Base-by-base conservation (phyloP, 148 eudicot genomes). In the Chenopodium berlandieri region DNA sequence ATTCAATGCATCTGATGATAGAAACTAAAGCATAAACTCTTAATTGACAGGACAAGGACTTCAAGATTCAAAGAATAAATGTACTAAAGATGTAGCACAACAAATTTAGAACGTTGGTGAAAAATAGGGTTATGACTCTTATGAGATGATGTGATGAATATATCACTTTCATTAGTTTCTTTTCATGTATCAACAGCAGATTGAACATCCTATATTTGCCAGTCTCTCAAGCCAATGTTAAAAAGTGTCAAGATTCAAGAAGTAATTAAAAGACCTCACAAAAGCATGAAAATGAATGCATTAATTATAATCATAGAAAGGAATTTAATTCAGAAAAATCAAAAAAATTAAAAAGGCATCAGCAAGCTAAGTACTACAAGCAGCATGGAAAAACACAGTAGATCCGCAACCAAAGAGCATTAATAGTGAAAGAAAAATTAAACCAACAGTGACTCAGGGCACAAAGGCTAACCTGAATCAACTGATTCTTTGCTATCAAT, bases 401-500 rank as follows among this genome's bases (percentile, higher is more conserved):
- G 30, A 72, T 6, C 20, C 9, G 60, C 76, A 73, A 47, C 34
- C 54, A 73, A 73, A 73, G 50, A n/a, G 32, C 76, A 71, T 71
- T 2, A 20, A 25, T 0, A 48, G 31, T 40, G 14, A 27, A 12
- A 27, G 56, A 2, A 40, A 19, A 48, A 77, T n/a, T 2, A 16
- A 2, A 37, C n/a, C 10, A 31, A 3, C 23, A 52, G 60, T 16
- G 14, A 60, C 30, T 22, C 4, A 7, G 48, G 11, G 82, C 10
- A 30, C 56, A 56, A 14, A 5, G 63, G 31, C 79, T 54, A 14
- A 88, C 89, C 92, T 83, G 88, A 77, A 77, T 80, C 82, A 75
- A 52, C 88, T 31, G 84, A 30, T 69, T 40, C 83, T 50, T 80
- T 72, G 81, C 77, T 58, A 52, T 72, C 64, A 37, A 69, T 25